phyloP scores from a whole-genome alignment of 2,329 filamentous ascomycete species.

The Trichoderma sp. region DNA sequence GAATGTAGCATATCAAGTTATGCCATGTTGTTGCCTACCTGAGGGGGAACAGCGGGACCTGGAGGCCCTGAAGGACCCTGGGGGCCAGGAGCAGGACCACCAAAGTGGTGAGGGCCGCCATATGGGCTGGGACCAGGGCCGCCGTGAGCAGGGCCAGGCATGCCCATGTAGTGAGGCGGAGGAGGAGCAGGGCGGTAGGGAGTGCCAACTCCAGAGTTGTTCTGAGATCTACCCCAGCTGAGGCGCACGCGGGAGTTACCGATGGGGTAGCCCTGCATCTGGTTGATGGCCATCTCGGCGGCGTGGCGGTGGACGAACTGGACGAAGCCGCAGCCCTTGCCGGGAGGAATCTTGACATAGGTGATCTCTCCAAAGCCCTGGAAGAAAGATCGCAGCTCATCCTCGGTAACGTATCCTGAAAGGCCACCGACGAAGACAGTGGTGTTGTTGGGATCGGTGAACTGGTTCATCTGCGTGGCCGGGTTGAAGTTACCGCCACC shows the following conservation, averaged over 20 bases:
- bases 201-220: slow-evolving; percentile 97
- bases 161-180: slow-evolving; percentile 59
- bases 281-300: slow-evolving; percentile 99
- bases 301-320: slow-evolving; percentile 99
- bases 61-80: slow-evolving; percentile 45
- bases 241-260: slow-evolving; percentile 97
- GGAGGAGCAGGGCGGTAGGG: slow-evolving; percentile 91
- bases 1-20: neutral
- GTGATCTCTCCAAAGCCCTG: slow-evolving; percentile 99
- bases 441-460: slow-evolving; percentile 99
- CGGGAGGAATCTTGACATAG: slow-evolving; percentile 99
- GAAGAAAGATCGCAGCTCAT: slow-evolving; percentile 99
- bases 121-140: slow-evolving; percentile 50
- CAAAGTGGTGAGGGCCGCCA: slow-evolving; percentile 43
- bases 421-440: slow-evolving; percentile 98
- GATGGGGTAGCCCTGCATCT: slow-evolving; percentile 99
- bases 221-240: slow-evolving; percentile 97
- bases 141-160: slow-evolving; percentile 49
- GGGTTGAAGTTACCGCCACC: slow-evolving; percentile 50
- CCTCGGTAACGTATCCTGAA: slow-evolving; percentile 97
- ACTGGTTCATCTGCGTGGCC: slow-evolving; percentile 85
- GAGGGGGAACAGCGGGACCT: slow-evolving; percentile 44
- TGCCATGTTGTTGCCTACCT: slow-evolving; percentile 39
- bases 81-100: slow-evolving; percentile 44
- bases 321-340: slow-evolving; percentile 98